These are phyloP conservation scores for Cicer pinnatifidum DNA, from an alignment of 306 rosid genomes.

Conservation along the genomic window DNA sequence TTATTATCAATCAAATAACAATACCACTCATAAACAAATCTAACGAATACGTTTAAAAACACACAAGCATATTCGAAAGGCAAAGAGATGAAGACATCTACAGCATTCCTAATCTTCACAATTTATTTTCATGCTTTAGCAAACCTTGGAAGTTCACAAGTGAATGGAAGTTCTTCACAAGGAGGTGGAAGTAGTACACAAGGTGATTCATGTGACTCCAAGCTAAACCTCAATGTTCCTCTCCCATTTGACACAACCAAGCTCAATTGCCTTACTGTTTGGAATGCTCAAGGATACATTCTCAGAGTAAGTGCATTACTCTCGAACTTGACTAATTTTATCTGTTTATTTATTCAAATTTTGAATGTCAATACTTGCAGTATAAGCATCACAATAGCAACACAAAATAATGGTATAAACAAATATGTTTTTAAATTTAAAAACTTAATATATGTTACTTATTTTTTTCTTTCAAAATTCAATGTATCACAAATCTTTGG, in stretches of 20 bases:
- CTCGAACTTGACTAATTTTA: background rate
- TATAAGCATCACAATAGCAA: background rate
- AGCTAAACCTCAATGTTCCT: conserved; percentile 51
- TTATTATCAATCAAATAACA: background rate
- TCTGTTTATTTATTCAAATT: background rate
- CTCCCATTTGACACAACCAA: conserved; percentile 61
- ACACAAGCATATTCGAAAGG: conserved; percentile 37
- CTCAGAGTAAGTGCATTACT: conserved; percentile 66
- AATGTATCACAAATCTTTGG: background rate
- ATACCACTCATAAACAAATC: conserved; percentile 24
- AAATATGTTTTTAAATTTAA: background rate
- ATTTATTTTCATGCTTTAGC: conserved; percentile 52
- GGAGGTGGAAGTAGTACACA: conserved; percentile 52
- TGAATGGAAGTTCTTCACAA: conserved; percentile 56
- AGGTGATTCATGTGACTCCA: conserved; percentile 63
- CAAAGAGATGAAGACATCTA: conserved; percentile 44
- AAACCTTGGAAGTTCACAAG: conserved; percentile 53
- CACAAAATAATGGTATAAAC: background rate
- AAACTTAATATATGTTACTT: too few species aligned
- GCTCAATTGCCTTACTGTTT: conserved; percentile 63
- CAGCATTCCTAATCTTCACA: conserved; percentile 39
- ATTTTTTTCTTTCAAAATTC: too few species aligned
- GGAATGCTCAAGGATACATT: conserved; percentile 66
- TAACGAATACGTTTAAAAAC: background rate
- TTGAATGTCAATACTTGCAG: conserved; percentile 11